Conservation (phyloP, 2,329 filamentous ascomycete genomes). For the Trichoderma cornu-damae region DNA sequence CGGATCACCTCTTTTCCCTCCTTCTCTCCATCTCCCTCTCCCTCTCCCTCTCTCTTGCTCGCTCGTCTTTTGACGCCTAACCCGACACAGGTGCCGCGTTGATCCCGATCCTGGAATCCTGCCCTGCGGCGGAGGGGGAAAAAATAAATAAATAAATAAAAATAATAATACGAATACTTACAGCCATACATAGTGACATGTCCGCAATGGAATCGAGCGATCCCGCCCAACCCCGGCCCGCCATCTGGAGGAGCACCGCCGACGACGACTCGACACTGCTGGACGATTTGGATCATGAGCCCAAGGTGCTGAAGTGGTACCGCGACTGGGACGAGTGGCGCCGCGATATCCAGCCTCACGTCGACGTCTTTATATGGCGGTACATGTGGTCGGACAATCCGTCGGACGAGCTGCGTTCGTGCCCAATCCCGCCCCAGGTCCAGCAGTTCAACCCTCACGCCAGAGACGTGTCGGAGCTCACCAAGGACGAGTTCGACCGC, state of each 20-base stretch:
- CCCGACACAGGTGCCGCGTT: slow-evolving; percentile 8
- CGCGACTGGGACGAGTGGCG: slow-evolving; percentile 16
- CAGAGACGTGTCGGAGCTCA: slow-evolving; percentile 13
- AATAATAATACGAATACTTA: no score
- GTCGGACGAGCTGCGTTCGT: not conserved
- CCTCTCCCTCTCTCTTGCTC: no score
- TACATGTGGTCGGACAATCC: slow-evolving; percentile 16
- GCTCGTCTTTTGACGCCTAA: slow-evolving; percentile 10
- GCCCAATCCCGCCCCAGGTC: slow-evolving; percentile 6
- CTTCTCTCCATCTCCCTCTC: no score
- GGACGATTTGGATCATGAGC: slow-evolving; percentile 7
- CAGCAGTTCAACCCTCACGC: slow-evolving; percentile 12
- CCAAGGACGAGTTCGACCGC: slow-evolving; percentile 4
- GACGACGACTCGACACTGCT: slow-evolving; percentile 16
- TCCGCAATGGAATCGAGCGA: slow-evolving; percentile 2
- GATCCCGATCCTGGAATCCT: slow-evolving; percentile 6
- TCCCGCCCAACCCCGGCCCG: not conserved
- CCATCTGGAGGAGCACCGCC: slow-evolving; percentile 6
- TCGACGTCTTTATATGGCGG: slow-evolving; percentile 14
- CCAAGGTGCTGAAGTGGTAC: slow-evolving; percentile 7
- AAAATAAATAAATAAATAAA: not conserved
- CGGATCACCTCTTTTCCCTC: slow-evolving; percentile 1
- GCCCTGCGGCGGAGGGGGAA: not conserved
- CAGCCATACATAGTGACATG: no score
- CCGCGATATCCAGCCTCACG: slow-evolving; percentile 4